These are phyloP conservation scores for Strobilomyces echinocephalus DNA, from an alignment of 768 basidiomycete genomes.

Conservation along the genomic window DNA sequence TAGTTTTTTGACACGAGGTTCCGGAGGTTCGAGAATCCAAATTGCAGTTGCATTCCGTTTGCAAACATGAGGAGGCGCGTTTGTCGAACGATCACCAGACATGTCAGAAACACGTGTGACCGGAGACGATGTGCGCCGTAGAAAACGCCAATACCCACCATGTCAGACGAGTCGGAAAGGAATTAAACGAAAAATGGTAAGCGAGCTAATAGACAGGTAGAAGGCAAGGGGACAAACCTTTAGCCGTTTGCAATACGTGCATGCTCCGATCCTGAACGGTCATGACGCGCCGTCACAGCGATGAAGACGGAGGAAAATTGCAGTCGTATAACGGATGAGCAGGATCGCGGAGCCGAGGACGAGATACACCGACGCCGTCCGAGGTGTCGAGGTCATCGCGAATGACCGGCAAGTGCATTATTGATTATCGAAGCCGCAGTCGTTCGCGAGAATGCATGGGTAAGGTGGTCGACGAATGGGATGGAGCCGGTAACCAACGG, in stretches of 20 bases:
- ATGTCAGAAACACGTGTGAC: constrained; percentile 11
- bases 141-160: neutral
- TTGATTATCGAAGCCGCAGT: constrained; percentile 1
- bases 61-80: constrained; percentile 5
- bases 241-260: constrained; percentile 81
- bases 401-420: constrained; percentile 3
- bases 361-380: neutral
- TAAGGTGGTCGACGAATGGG: neutral
- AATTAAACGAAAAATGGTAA: constrained; percentile 18
- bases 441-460: neutral
- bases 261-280: constrained; percentile 64
- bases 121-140: constrained; percentile 21
- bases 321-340: constrained; percentile 4
- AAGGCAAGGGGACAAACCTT: constrained; percentile 51
- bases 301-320: constrained; percentile 3
- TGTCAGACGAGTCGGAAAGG: constrained; percentile 7
- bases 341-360: constrained; percentile 15
- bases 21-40: constrained; percentile 24
- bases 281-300: constrained; percentile 5
- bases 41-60: constrained; percentile 19
- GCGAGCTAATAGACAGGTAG: constrained; percentile 6
- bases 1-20: constrained; percentile 20
- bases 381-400: neutral
- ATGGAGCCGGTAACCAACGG: constrained; percentile 1
- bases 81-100: constrained; percentile 3